These are phyloP conservation scores for Claviceps spartinae DNA, from an alignment of 2,329 filamentous ascomycete species.

Conservation along the genomic window DNA sequence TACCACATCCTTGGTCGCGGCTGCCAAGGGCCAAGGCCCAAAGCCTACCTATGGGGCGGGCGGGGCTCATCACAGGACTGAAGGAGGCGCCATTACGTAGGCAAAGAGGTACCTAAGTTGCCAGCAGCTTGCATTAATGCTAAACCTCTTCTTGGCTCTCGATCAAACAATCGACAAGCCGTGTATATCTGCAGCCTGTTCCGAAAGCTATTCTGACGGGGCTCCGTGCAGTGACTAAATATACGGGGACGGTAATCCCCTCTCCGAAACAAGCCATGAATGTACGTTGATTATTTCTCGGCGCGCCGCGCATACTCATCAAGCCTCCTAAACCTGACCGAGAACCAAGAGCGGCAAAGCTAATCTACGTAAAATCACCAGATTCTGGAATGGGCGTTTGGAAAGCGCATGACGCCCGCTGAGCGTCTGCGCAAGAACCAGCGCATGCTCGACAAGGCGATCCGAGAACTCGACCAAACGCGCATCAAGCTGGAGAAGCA, in stretches of 20 bases:
- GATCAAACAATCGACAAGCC: slow-evolving; percentile 1
- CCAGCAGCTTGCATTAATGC: background rate
- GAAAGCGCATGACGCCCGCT: slow-evolving; percentile 96
- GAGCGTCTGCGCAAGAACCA: slow-evolving; percentile 89
- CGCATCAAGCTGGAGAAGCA: slow-evolving; percentile 94
- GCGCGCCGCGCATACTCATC: background rate
- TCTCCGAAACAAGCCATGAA: slow-evolving; percentile 35
- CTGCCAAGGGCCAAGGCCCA: no score
- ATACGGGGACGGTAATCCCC: background rate
- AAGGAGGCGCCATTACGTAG: slow-evolving; percentile 1
- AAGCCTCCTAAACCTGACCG: background rate
- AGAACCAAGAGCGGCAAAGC: background rate
- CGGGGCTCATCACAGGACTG: no score
- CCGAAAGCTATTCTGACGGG: background rate
- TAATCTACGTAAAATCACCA: slow-evolving; percentile 23
- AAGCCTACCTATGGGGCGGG: no score
- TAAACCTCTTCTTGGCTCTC: slow-evolving; percentile 2
- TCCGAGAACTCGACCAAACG: slow-evolving; percentile 89
- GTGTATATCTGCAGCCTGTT: background rate
- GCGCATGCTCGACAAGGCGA: slow-evolving; percentile 90
- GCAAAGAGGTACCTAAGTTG: background rate
- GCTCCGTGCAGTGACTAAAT: background rate
- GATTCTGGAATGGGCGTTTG: slow-evolving; percentile 98
- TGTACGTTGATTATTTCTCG: slow-evolving; percentile 24
- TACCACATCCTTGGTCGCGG: no score